Evolutionary conservation across 257 asterid species (phyloP), one percentile per base, ranked within the genome.

Genomic region (Paulownia fortunei): DNA sequence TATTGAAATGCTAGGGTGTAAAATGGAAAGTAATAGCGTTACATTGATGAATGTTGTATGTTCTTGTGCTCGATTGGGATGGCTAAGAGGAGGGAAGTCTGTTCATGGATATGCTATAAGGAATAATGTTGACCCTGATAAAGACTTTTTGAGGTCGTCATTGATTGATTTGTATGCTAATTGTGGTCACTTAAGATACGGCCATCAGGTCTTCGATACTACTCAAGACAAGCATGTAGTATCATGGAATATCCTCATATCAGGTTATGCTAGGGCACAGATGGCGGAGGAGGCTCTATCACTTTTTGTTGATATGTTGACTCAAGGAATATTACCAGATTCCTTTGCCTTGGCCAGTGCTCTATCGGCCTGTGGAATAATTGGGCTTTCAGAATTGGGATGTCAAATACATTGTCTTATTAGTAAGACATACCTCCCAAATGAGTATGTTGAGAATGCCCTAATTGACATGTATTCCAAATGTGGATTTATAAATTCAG

Each of bases 161-260:
- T 78, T 92, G 74, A 81, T 94, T 66, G 98, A 92, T 84, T 80
- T 94, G 80, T 94, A 94, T 79, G 90, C 94, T 76, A 93, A 84
- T 67, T 91, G 94, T 78, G 92, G 96, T 68, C 84, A 56, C 55
- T 76, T 91, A 72, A 82, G 56, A 13, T 87, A 84, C 64, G 81
- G 89, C 49, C 86, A 46, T 58, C 79, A 55, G 62, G 66, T 92
- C 30, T 89, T 94, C 72, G 82, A 85, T 79, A 32, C 76, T 65
- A 70, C 89, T 58, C 76, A 64, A 78, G 87, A 90, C 46, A 81
- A 76, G 79, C 88, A 86, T 76, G 51, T 88, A 2, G 81, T 91
- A 8, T 88, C 92, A 2, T 94, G 98, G 99, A 94, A 94, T 86
- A 87, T 91, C 81, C 95, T 94, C 79, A 94, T 92, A 84, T 91